Percentiles rank a stretch among this genome's conserved stretches.
These are phyloP conservation scores for Penicillium verrucosum DNA, from an alignment of 2,329 filamentous ascomycete genomes.

Conservation along the genomic window DNA sequence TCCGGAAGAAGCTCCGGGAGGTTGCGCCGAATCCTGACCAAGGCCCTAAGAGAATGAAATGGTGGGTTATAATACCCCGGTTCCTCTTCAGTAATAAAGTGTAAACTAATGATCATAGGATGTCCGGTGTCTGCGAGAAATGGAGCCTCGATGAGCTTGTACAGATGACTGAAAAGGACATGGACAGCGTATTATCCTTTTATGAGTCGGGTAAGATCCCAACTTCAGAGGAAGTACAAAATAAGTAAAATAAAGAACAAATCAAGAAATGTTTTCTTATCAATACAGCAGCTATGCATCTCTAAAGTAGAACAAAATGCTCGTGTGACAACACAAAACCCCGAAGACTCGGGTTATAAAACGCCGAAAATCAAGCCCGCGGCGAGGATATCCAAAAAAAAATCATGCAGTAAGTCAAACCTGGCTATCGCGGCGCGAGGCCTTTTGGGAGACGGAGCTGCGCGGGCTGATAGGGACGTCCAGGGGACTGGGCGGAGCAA, in stretches of 20 bases:
- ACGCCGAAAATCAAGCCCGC: slow-evolving; percentile 5
- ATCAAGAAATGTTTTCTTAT: slow-evolving; percentile 18
- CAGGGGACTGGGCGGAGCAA: slow-evolving; percentile 35
- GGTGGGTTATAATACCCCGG: slow-evolving; percentile 52
- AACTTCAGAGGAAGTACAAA: slow-evolving; percentile 35
- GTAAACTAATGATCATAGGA: slow-evolving; percentile 55
- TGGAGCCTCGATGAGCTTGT: slow-evolving; percentile 85
- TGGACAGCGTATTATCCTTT: slow-evolving; percentile 76
- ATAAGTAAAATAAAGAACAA: slow-evolving; percentile 1
- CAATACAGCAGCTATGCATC: slow-evolving; percentile 27
- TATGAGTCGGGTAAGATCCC: slow-evolving; percentile 53
- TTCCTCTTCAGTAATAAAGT: background rate
- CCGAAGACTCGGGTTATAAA: slow-evolving; percentile 19
- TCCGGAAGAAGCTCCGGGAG: slow-evolving; percentile 75
- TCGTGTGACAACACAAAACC: slow-evolving; percentile 14
- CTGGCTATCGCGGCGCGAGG: slow-evolving; percentile 30
- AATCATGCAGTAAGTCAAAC: slow-evolving; percentile 18
- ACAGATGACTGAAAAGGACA: slow-evolving; percentile 75
- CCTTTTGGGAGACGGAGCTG: slow-evolving; percentile 35
- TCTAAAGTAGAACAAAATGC: slow-evolving; percentile 19
- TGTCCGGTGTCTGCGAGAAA: slow-evolving; percentile 84
- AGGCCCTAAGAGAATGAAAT: slow-evolving; percentile 84
- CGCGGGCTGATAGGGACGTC: slow-evolving; percentile 33
- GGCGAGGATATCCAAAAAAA: slow-evolving; percentile 33
- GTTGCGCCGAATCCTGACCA: slow-evolving; percentile 70